Evolutionary conservation across 2,329 filamentous ascomycete genomes (phyloP).

Genomic region (Bipolaris victoriae): DNA sequence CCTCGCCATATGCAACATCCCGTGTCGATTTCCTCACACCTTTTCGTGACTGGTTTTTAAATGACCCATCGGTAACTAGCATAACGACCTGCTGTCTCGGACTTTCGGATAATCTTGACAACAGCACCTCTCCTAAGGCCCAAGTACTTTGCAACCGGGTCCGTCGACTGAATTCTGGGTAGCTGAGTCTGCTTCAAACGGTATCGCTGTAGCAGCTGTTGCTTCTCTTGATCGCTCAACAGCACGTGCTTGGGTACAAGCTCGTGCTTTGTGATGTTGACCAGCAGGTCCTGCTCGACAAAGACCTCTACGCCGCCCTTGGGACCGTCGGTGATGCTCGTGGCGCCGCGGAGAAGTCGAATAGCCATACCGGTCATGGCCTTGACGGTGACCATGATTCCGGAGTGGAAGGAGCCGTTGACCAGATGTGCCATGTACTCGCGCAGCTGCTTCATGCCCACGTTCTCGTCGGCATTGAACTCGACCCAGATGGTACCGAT

Average conservation of each 20-base stretch:
- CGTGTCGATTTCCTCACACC: conserved; percentile 1
- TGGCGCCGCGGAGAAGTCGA: conserved; percentile 41
- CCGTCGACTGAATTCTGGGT: conserved; percentile 86
- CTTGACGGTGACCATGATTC: conserved; percentile 85
- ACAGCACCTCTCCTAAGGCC: conserved; percentile 90
- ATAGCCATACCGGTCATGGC: conserved; percentile 80
- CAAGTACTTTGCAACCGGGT: conserved; percentile 91
- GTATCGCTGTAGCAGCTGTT: conserved; percentile 83
- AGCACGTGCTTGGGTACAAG: conserved; percentile 93
- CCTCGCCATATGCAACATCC: conserved; percentile 34
- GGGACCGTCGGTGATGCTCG: conserved; percentile 54
- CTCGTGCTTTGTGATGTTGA: conserved; percentile 98
- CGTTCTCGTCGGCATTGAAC: conserved; percentile 78
- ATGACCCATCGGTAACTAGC: conserved; percentile 84
- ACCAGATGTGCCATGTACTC: conserved; percentile 83
- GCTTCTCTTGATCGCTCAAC: conserved; percentile 88
- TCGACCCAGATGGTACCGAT: conserved; percentile 93
- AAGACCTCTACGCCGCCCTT: conserved; percentile 94
- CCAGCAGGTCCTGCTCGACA: conserved; percentile 90
- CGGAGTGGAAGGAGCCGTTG: conserved; percentile 81
- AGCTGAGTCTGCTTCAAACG: conserved; percentile 97
- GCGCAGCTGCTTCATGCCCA: conserved; percentile 93
- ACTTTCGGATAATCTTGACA: conserved; percentile 96
- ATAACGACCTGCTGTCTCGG: conserved; percentile 94
- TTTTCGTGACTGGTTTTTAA: conserved; percentile 22